These are phyloP conservation scores for Rutstroemia sp. DNA, from an alignment of 2,329 filamentous ascomycete species.

Conservation along the genomic window DNA sequence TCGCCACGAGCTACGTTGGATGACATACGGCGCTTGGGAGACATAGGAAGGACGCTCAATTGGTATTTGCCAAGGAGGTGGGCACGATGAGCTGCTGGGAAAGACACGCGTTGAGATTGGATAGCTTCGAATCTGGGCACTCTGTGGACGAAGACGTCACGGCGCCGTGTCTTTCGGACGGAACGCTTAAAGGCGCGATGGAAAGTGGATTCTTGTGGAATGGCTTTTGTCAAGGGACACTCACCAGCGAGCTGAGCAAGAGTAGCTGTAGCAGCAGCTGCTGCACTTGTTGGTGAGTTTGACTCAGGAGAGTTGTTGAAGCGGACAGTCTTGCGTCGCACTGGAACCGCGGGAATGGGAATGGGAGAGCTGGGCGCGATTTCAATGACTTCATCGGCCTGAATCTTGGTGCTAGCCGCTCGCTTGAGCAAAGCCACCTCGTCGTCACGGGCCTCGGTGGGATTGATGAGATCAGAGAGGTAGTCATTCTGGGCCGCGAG, in stretches of 20 bases:
- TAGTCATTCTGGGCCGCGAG: conserved; percentile 75
- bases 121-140: conserved; percentile 81
- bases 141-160: conserved; percentile 79
- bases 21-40: conserved; percentile 62
- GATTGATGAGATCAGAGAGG: conserved; percentile 57
- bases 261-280: conserved; percentile 4
- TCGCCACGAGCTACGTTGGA: conserved; percentile 68
- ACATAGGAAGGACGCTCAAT: conserved; percentile 61
- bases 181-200: conserved; percentile 80
- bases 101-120: conserved; percentile 72
- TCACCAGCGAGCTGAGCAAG: neutral
- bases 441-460: conserved; percentile 37
- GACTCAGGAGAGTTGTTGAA: conserved; percentile 47
- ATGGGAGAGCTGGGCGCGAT: conserved; percentile 28
- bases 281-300: conserved; percentile 7
- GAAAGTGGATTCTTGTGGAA: conserved; percentile 68
- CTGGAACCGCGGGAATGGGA: conserved; percentile 14
- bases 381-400: conserved; percentile 31
- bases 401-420: conserved; percentile 21
- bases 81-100: conserved; percentile 65
- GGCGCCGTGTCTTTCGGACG: conserved; percentile 53
- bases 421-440: conserved; percentile 28
- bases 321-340: conserved; percentile 65
- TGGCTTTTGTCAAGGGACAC: conserved; percentile 40
- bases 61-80: conserved; percentile 82